Evolutionary conservation across 108 stramenopile genomes (phyloP).

Genomic region (Chaetoceros muelleri): DNA sequence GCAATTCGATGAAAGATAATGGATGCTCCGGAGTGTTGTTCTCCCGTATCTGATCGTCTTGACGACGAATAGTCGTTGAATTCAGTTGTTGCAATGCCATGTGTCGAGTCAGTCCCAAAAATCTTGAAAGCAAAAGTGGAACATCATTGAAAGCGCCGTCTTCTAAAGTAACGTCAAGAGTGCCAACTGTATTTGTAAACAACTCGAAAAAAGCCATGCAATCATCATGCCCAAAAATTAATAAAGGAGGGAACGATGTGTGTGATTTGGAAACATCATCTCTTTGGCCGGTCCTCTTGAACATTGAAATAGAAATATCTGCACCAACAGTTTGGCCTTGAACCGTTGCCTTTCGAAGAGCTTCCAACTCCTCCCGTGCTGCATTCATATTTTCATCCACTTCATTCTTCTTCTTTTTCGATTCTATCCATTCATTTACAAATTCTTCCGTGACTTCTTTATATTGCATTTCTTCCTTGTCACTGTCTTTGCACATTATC

Average conservation of each 20-base stretch:
- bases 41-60: too few species aligned
- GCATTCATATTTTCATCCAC: slow-evolving; percentile 6
- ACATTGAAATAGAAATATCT: slow-evolving; percentile 29
- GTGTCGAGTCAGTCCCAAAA: slow-evolving; percentile 42
- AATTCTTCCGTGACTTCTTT: slow-evolving; percentile 12
- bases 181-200: slow-evolving; percentile 41
- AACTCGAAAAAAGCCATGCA: slow-evolving; percentile 47
- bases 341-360: slow-evolving; percentile 36
- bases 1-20: slow-evolving; percentile 26
- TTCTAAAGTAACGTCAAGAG: too few species aligned
- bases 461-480: slow-evolving; percentile 1
- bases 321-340: slow-evolving; percentile 31
- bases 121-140: slow-evolving; percentile 35
- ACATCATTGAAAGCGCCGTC: too few species aligned
- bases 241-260: slow-evolving; percentile 14
- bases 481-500: neutral
- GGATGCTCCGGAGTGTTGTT: too few species aligned
- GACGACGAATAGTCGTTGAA: slow-evolving; percentile 8
- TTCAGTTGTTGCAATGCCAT: slow-evolving; percentile 26
- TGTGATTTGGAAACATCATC: neutral
- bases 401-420: neutral
- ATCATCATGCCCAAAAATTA: slow-evolving; percentile 39
- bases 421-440: slow-evolving; percentile 5
- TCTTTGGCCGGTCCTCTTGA: neutral
- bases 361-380: slow-evolving; percentile 45